Evolutionary conservation across 345 rosid genomes (phyloP).

Genomic region (Ceriops tagal): DNA sequence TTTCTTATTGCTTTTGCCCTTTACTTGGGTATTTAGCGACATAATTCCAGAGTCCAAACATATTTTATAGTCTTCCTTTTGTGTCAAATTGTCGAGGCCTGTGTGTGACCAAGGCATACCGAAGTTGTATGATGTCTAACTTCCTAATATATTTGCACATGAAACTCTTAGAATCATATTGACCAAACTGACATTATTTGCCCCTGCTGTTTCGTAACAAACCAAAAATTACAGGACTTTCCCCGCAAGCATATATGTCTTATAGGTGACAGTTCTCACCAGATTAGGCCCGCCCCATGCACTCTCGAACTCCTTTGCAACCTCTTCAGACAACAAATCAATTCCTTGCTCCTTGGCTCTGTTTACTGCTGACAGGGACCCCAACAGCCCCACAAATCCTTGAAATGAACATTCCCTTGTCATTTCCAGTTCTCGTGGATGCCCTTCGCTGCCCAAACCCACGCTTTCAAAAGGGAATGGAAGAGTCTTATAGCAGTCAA

Average conservation of each 20-base stretch:
- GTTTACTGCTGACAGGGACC: slow-evolving; percentile 44
- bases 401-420: slow-evolving; percentile 45
- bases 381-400: slow-evolving; percentile 41
- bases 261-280: slow-evolving; percentile 40
- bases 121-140: too few species aligned
- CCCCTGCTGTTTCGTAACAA: too few species aligned
- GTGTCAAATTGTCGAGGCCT: too few species aligned
- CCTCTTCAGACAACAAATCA: slow-evolving; percentile 48
- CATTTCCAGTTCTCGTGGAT: slow-evolving; percentile 48
- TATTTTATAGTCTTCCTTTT: too few species aligned
- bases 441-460: slow-evolving; percentile 54
- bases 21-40: too few species aligned
- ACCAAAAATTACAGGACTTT: slow-evolving; percentile 17
- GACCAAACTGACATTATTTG: too few species aligned
- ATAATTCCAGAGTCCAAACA: too few species aligned
- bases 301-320: slow-evolving; percentile 41
- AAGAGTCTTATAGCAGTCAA: slow-evolving; percentile 41
- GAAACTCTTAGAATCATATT: too few species aligned
- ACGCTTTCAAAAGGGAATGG: slow-evolving; percentile 61
- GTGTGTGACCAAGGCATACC: too few species aligned
- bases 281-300: slow-evolving; percentile 58
- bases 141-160: too few species aligned
- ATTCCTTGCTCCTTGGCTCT: slow-evolving; percentile 56
- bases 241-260: slow-evolving; percentile 65
- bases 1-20: too few species aligned